phyloP scores from a whole-genome alignment of 164 flowering plant genomes.

The Vitis cinerea region DNA sequence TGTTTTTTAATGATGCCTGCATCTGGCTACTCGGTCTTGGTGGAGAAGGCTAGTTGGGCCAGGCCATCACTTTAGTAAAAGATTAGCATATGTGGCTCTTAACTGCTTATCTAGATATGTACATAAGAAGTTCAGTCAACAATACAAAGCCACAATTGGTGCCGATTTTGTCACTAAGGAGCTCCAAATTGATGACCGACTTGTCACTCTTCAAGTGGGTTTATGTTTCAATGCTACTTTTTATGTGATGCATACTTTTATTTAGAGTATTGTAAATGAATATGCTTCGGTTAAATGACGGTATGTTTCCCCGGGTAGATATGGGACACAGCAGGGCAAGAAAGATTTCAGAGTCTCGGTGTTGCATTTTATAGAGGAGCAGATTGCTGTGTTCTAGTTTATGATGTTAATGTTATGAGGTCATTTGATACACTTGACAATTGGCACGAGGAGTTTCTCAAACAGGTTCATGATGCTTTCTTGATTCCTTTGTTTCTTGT shows the following conservation, averaged over 20 bases:
- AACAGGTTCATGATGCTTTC: constrained; percentile 56
- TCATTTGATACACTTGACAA: constrained; percentile 86
- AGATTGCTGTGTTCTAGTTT: constrained; percentile 95
- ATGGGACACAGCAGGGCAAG: constrained; percentile 99
- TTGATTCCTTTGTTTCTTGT: neutral
- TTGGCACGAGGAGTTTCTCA: constrained; percentile 96
- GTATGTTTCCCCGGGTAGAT: constrained; percentile 45
- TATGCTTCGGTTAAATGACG: neutral
- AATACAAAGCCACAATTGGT: constrained; percentile 95
- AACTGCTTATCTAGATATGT: constrained; percentile 63
- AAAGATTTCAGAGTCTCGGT: constrained; percentile 95
- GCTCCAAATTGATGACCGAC: constrained; percentile 81
- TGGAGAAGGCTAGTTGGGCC: too few species aligned
- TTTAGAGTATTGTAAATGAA: neutral
- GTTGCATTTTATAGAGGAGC: constrained; percentile 97
- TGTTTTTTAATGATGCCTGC: too few species aligned
- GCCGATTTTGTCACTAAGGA: constrained; percentile 94
- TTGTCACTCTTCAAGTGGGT: constrained; percentile 82
- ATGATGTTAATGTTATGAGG: constrained; percentile 86
- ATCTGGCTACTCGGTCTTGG: too few species aligned
- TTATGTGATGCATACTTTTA: neutral
- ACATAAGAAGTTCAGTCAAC: constrained; percentile 85
- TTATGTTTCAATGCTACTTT: constrained; percentile 3
- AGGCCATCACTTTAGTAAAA: too few species aligned
- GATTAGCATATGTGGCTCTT: constrained; percentile 16